Evolutionary conservation across 1,284 basidiomycete genomes (phyloP), one percentile per base, ranked within the genome.

Genomic region (Ganoderma sp.): DNA sequence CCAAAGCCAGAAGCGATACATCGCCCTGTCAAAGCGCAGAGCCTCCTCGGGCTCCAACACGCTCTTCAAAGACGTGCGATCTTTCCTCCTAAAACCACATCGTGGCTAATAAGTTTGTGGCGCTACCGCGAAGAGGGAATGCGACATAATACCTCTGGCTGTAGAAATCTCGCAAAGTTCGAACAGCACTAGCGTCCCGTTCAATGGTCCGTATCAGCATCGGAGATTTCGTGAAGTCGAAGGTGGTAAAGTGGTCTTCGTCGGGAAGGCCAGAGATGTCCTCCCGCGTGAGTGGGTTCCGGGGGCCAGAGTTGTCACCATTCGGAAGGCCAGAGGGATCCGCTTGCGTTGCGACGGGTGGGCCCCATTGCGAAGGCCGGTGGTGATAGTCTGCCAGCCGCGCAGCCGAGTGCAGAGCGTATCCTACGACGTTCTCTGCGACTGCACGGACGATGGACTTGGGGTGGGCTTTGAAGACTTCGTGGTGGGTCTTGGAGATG

Each of bases 391-490:
- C 67, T 25, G 77, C 71, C 15, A 79, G 68, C 28, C 79, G 71
- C 54, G 80, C 62, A 14, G 82, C 81, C 19, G 79, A 73, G 7
- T 77, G 74, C 0, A 79, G 61, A 0, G 76, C 77, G 2, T 77
- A 74, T 9, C 82, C 83, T 3, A 77, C 71, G 3, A 78, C 69
- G 66, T 83, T 83, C 22, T 72, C 70, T 3, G 79, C 74, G 17
- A 84, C 78, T 4, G 78, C 70, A 32, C 73, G 70, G 2, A 79
- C 57, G 43, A 81, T 77, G 2, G 79, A 79, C 28, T 73, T 75
- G 1, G 81, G 78, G 42, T 76, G 79, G 2, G 67, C 58, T 39
- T 76, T 62, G 68, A 80, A 84, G 69, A 80, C 77, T 41, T 71
- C 64, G 63, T 82, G 75, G 45, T 80, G 66, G 8, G 66, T 63